Evolutionary conservation across 305 asterid species (phyloP), one percentile per base, ranked within the genome.

Genomic region (Rubia tinctorum): DNA sequence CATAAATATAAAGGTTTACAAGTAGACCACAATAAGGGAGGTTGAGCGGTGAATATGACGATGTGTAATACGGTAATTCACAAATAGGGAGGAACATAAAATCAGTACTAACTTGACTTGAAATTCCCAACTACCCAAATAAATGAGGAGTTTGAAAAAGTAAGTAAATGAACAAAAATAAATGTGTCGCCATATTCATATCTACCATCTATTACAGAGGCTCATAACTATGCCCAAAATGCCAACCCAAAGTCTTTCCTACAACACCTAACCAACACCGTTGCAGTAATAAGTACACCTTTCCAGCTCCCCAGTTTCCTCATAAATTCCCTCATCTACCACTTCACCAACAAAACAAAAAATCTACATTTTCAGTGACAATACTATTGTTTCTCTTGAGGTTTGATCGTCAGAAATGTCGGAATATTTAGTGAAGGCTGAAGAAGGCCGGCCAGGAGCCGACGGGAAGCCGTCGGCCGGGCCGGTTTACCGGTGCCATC

Each of bases 381-480:
- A 8, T 42, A 34, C 39, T 34, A 4, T 34, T 34, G 39, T 34
- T 34, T 34, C 39, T 34, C 39, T 34, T 1, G 5, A 34, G 39
- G 39, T 34, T 34, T 53, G 4, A 53, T 18, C 25, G 60, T 14
- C 0, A 27, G 34, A 1, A 80, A 87, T 87, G 92, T 82, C 80
- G 69, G 88, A 81, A 15, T 91, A 81, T 49, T 68, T 68, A 18
- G 96, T 91, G 67, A 82, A 93, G 82, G 96, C 90, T 53, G 91
- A 85, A 78, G 97, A 89, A 64, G 86, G 75, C 14, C 77, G 81
- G 58, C 64, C 80, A 25, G 85, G 83, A 23, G 72, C 67, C 1
- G 71, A 81, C 2, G 92, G 89, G 47, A 89, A 76, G 82, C 89
- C 96, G 0, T 82, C 98, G 17, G 96, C 89, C 11, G 96, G 97